These are phyloP conservation scores for Mortierella alpina DNA, from an alignment of 192 early-diverging fungal species.

Conservation along the genomic window DNA sequence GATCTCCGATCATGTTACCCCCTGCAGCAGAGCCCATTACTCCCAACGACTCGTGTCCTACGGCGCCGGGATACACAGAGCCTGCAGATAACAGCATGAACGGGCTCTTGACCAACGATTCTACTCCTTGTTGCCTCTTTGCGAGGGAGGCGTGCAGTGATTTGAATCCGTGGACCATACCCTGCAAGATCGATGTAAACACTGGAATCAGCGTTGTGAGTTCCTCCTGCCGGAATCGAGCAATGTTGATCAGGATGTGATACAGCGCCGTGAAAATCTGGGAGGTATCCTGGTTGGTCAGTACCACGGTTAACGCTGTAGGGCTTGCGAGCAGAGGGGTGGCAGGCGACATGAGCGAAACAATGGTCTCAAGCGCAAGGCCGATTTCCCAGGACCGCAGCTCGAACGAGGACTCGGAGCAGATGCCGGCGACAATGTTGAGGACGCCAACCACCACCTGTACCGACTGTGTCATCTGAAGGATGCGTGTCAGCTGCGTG, in stretches of 20 bases:
- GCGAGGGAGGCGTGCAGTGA: slow-evolving; percentile 60
- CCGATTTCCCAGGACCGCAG: slow-evolving; percentile 47
- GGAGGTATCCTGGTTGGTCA: slow-evolving; percentile 47
- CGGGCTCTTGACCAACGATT: slow-evolving; percentile 39
- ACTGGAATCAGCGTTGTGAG: slow-evolving; percentile 62
- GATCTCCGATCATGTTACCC: slow-evolving; percentile 5
- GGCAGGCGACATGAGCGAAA: slow-evolving; percentile 53
- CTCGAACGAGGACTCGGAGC: slow-evolving; percentile 35
- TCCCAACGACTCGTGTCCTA: not conserved
- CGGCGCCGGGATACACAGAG: slow-evolving; percentile 26
- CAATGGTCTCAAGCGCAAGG: slow-evolving; percentile 44
- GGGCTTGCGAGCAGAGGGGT: slow-evolving; percentile 44
- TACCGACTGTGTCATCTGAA: slow-evolving; percentile 51
- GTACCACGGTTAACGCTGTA: slow-evolving; percentile 1
- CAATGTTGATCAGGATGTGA: slow-evolving; percentile 60
- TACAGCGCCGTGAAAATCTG: slow-evolving; percentile 63
- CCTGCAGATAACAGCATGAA: slow-evolving; percentile 57
- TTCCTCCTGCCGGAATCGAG: slow-evolving; percentile 61
- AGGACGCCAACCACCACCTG: slow-evolving; percentile 41
- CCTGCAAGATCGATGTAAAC: slow-evolving; percentile 62
- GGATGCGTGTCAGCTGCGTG: slow-evolving; percentile 49
- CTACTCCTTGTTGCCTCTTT: slow-evolving; percentile 39
- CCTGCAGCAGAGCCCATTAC: not conserved
- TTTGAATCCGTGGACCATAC: slow-evolving; percentile 70
- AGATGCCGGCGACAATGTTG: slow-evolving; percentile 52